Percentiles rank a stretch among this genome's conserved stretches.
phyloP scores from a whole-genome alignment of 352 stramenopile species.

The Pythium myriotylum region DNA sequence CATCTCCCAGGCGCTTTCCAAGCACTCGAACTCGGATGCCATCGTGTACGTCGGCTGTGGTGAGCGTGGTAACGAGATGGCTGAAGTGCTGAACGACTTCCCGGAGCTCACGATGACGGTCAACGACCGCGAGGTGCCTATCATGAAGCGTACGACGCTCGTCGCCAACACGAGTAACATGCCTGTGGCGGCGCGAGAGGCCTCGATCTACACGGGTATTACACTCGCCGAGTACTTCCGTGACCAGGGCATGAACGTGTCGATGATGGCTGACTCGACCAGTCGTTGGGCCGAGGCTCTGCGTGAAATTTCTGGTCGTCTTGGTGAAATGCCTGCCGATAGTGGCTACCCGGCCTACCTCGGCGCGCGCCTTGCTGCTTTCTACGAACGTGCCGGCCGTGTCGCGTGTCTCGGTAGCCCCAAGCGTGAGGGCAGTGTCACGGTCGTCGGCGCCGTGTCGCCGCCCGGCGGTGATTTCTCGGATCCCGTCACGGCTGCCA shows the following conservation, averaged over 20 bases:
- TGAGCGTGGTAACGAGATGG: constrained; percentile 99
- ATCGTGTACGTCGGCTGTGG: constrained; percentile 99
- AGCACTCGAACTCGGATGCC: constrained; percentile 99
- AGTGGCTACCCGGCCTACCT: constrained; percentile 97
- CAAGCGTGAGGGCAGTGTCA: constrained; percentile 97
- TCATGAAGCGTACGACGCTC: constrained; percentile 99
- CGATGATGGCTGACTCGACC: constrained; percentile 99
- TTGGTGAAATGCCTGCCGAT: constrained; percentile 99
- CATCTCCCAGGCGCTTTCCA: constrained; percentile 99
- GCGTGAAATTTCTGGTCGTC: constrained; percentile 99
- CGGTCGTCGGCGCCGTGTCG: constrained; percentile 98
- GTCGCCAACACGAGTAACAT: constrained; percentile 99
- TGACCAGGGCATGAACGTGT: constrained; percentile 99
- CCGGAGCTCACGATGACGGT: constrained; percentile 99
- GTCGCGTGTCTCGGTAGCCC: constrained; percentile 97
- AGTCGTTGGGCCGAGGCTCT: constrained; percentile 99
- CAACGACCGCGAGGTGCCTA: constrained; percentile 96
- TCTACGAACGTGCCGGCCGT: constrained; percentile 99
- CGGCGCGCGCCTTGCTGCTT: constrained; percentile 98
- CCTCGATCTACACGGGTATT: constrained; percentile 99
- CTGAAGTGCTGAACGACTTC: constrained; percentile 99
- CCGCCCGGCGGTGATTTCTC: constrained; percentile 99
- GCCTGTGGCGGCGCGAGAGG: constrained; percentile 99
- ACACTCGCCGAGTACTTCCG: constrained; percentile 99
- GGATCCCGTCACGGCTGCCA: constrained; percentile 99